phyloP scores from a whole-genome alignment of 148 eudicot species.

The Cornus florida region DNA sequence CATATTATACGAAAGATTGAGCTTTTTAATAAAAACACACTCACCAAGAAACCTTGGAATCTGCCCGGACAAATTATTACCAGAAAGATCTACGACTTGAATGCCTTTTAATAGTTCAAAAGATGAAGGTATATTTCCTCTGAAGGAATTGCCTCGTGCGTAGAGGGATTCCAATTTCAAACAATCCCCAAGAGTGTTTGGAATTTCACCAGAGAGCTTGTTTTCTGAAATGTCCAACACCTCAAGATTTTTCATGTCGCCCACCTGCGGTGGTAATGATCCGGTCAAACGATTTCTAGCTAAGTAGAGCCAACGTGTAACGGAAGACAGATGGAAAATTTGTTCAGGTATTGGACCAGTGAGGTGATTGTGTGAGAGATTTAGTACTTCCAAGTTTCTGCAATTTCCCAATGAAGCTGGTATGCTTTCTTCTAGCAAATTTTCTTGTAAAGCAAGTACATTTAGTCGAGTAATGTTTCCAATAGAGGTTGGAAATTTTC shows the following conservation, averaged over 20 bases:
- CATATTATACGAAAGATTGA: too few species aligned
- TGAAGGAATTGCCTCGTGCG: background rate
- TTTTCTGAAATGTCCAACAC: too few species aligned
- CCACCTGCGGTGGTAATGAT: too few species aligned
- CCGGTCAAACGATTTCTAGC: too few species aligned
- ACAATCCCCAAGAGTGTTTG: slow-evolving; percentile 10
- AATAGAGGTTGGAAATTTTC: slow-evolving; percentile 20
- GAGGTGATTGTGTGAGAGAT: background rate
- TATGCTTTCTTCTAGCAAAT: slow-evolving; percentile 8
- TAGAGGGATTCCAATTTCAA: background rate
- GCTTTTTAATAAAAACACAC: too few species aligned
- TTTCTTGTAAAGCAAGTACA: background rate
- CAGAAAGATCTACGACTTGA: slow-evolving; percentile 9
- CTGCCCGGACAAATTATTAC: background rate
- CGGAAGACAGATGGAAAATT: background rate
- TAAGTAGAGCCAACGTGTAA: background rate
- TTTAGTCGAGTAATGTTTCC: slow-evolving; percentile 14
- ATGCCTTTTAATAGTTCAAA: slow-evolving; percentile 8
- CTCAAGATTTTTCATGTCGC: too few species aligned
- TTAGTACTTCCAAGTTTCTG: slow-evolving; percentile 8
- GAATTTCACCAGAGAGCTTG: slow-evolving; percentile 8
- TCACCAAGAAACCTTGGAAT: too few species aligned
- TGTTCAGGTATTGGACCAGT: slow-evolving; percentile 5
- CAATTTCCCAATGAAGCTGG: slow-evolving; percentile 17
- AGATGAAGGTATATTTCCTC: slow-evolving; percentile 9